Evolutionary conservation across 2,329 filamentous ascomycete species (phyloP), one percentile per base, ranked within the genome.

Genomic region (Monosporascus sp.): DNA sequence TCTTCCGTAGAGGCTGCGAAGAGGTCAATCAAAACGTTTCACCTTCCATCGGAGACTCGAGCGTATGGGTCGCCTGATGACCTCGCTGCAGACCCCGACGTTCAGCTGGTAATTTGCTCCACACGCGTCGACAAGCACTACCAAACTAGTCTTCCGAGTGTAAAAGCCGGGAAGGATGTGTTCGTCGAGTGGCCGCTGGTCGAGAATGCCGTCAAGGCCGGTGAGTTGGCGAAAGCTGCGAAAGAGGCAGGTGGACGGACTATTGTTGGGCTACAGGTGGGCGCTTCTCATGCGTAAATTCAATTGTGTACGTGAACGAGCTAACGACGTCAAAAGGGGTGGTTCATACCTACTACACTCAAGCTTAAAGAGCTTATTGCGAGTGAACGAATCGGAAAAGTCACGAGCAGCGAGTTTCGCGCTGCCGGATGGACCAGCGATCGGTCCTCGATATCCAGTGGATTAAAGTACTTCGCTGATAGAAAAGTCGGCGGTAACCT

Each of bases 101-200:
- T 84, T 6, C 77, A 84, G 6, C 67, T 84, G 0, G 77, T 85
- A 1, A 76, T 84, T 2, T 75, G 76, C 58, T 70, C 64, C 38
- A 81, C 79, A 0, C 72, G 80, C 3, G 80, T 81, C 0, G 79
- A 83, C 54, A 70, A 71, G 2, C 81, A 85, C 57, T 71, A 74
- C 41, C 52, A 67, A 1, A 73, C 73, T 2, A 67, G 73, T 0
- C 64, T 72, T 9, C 77, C 81, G 0, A 76, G 74, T 17, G 57
- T 83, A 2, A 67, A 69, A 22, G 75, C 77, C 0, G 81, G 80
- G 0, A 83, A 83, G 63, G 57, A 66, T 0, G 71, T 79, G 0
- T 85, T 71, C 54, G 72, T 81, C 0, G 82, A 85, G 66, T 85
- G 81, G 78, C 82, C 80, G 5, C 68, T 84, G 1, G 78, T 76